Evolutionary conservation across 768 basidiomycete species (phyloP).

Genomic region (Termitomyces sp.): DNA sequence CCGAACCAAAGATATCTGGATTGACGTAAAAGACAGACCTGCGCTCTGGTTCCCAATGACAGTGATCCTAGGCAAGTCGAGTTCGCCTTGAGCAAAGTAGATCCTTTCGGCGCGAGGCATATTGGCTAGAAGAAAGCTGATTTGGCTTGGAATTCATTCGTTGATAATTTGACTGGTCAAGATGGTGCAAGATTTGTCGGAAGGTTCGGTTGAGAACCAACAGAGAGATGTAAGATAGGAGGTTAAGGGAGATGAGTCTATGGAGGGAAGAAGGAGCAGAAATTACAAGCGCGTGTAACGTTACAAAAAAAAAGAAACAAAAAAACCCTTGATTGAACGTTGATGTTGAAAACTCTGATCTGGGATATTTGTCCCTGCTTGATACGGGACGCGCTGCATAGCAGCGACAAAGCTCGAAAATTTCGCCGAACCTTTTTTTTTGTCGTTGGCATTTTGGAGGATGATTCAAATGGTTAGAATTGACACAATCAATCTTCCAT

Average conservation of each 20-base stretch:
- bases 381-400: background rate
- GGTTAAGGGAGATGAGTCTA: too few relatives aligned
- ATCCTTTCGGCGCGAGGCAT: constrained; percentile 29
- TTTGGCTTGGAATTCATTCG: background rate
- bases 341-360: background rate
- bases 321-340: background rate
- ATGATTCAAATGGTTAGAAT: too few relatives aligned
- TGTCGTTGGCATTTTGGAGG: too few relatives aligned
- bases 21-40: constrained; percentile 23
- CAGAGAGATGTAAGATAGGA: background rate
- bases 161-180: too few relatives aligned
- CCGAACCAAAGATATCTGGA: background rate
- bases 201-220: background rate
- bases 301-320: background rate
- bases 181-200: background rate
- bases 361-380: background rate
- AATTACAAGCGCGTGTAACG: background rate
- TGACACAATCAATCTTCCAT: too few relatives aligned
- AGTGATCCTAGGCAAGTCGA: constrained; percentile 23
- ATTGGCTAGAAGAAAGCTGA: constrained; percentile 29
- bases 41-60: constrained; percentile 55
- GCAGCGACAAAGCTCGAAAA: constrained; percentile 18
- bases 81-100: constrained; percentile 37
- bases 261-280: too few relatives aligned
- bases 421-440: too few relatives aligned